These are phyloP conservation scores for Rhodotorula sp. DNA, from an alignment of 1,284 basidiomycete species.

Conservation along the genomic window DNA sequence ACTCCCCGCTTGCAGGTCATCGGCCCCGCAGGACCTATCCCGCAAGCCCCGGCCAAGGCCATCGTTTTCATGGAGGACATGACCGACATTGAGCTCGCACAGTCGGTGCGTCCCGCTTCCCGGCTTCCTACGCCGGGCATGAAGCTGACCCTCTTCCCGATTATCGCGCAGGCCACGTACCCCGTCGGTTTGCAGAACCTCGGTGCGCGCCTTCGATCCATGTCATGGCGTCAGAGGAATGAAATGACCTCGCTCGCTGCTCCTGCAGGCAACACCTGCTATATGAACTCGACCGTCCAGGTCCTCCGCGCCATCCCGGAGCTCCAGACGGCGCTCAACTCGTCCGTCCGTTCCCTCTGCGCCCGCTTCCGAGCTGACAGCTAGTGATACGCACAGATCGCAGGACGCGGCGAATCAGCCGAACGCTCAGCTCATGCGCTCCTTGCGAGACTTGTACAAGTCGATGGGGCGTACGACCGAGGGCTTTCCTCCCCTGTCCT, in stretches of 20 bases:
- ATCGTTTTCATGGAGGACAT: slow-evolving; percentile 81
- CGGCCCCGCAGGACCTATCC: slow-evolving; percentile 87
- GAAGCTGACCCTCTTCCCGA: not conserved
- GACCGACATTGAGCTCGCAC: slow-evolving; percentile 76
- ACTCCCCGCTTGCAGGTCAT: slow-evolving; percentile 61
- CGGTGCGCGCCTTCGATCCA: slow-evolving; percentile 20
- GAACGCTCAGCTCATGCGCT: slow-evolving; percentile 55
- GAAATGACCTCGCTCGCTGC: not conserved
- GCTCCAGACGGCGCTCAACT: slow-evolving; percentile 67
- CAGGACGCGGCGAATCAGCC: slow-evolving; percentile 43
- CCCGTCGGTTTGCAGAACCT: slow-evolving; percentile 61
- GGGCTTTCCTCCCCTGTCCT: slow-evolving; percentile 70
- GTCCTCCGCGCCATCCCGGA: slow-evolving; percentile 88
- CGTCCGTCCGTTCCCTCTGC: slow-evolving; percentile 54
- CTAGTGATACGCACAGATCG: not conserved
- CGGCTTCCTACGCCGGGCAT: not conserved
- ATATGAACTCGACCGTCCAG: slow-evolving; percentile 95
- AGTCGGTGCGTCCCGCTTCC: slow-evolving; percentile 46
- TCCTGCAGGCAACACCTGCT: slow-evolving; percentile 77
- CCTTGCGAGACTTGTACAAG: slow-evolving; percentile 72
- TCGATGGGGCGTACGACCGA: slow-evolving; percentile 76
- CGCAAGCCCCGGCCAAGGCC: slow-evolving; percentile 76
- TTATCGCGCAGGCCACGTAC: slow-evolving; percentile 48
- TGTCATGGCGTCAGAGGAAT: no score
- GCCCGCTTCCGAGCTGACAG: not conserved